Percentiles rank a stretch among this genome's conserved stretches.
Evolutionary conservation across 305 asterid species (phyloP).

Genomic region (Solanum hybrid): DNA sequence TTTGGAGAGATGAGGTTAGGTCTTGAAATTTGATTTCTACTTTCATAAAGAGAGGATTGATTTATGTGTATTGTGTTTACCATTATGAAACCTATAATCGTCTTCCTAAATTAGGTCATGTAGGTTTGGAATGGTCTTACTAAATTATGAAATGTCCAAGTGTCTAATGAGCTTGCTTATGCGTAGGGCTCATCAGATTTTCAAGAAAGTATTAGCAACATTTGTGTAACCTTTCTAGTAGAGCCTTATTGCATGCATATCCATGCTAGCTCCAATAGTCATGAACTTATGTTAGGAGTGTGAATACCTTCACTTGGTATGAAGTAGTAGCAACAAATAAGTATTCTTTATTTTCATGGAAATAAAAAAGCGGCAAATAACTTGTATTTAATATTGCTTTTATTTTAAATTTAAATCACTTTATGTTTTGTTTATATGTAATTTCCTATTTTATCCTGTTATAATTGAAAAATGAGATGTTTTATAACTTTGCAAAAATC

Average conservation of each 20-base stretch:
- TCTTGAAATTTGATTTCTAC: neutral
- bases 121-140: neutral
- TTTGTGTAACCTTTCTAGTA: neutral
- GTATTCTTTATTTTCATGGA: neutral
- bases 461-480: neutral
- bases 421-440: neutral
- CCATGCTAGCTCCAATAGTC: neutral
- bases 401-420: neutral
- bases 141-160: neutral
- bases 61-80: neutral
- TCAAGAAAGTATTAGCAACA: neutral
- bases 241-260: neutral
- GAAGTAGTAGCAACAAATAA: neutral
- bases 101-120: neutral
- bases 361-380: neutral
- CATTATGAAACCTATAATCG: neutral
- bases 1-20: neutral
- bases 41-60: neutral
- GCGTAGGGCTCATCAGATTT: neutral
- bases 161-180: neutral
- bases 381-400: neutral
- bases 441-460: neutral
- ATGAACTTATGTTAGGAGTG: neutral
- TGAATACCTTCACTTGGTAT: neutral
- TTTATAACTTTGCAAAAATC: too few relatives aligned